Evolutionary conservation across 2,329 filamentous ascomycete species (phyloP), one percentile per base, ranked within the genome.

Genomic region (Penicillium sp.): DNA sequence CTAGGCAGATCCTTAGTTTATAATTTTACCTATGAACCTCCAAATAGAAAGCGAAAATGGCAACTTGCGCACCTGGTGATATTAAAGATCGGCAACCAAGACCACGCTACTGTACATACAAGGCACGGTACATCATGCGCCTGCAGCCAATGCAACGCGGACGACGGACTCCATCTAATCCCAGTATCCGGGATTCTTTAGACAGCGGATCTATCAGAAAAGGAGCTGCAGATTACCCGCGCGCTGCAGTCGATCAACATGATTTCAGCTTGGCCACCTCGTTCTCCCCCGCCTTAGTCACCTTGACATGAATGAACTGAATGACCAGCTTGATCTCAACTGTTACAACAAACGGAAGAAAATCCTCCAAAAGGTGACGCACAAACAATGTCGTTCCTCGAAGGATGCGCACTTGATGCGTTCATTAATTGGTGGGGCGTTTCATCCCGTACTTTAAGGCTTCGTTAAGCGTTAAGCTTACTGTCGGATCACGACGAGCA

Each of bases 381-480:
- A 30, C 58, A 28, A 42, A 60, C 33, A 44, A 38, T 5, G 10
- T 2, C 13, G 19, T 38, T 37, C 13, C 19, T 30, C n/a, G 38
- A 40, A 28, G 38, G 15, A 26, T 59, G 28, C n/a, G 47, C n/a
- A 13, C 10, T 19, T 45, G 17, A 44, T 22, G 44, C 12, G 15
- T 28, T 24, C 28, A 54, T 26, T 15, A 10, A 2, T n/a, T 22
- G 19, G 37, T 57, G 42, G 53, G 45, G 50, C 51, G 56, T 59
- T 33, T 63, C 61, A 53, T 30, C 47, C 53, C 28, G 26, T 47
- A 59, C 44, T 44, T 61, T 42, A 56, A 56, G 59, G 56, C 56
- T 51, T 44, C 38, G 54, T 65, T 56, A 65, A 64, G 12, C 38
- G 54, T 65, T 58, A 44, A 44, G 58, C 58, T 65, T 58, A 57